A percentile compares a stretch with the other conserved stretches of the same genome.
Conservation (phyloP, 2,329 filamentous ascomycete genomes). For the Neonectria hederae region DNA sequence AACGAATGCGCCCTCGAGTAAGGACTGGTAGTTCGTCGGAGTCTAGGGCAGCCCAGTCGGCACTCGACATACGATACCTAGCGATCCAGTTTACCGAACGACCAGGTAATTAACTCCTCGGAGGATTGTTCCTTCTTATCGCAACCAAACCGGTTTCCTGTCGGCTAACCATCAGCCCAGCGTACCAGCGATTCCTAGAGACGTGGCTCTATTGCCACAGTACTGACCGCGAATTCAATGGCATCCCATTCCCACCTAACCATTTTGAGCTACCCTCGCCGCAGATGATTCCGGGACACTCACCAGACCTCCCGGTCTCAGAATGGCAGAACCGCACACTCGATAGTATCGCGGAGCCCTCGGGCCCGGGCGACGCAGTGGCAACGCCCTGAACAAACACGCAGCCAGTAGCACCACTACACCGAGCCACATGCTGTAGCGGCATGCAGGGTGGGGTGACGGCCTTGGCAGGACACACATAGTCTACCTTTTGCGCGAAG, state of each 20-base stretch:
- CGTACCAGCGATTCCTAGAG: constrained; percentile 57
- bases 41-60: constrained; percentile 33
- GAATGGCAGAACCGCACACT: constrained; percentile 39
- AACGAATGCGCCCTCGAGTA: constrained; percentile 52
- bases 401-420: constrained; percentile 37
- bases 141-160: constrained; percentile 19
- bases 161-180: constrained; percentile 40
- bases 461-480: constrained; percentile 25
- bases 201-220: constrained; percentile 58
- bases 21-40: constrained; percentile 45
- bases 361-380: constrained; percentile 36
- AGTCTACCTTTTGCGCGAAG: neutral
- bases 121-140: constrained; percentile 18
- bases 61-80: constrained; percentile 58
- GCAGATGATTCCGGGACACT: constrained; percentile 51
- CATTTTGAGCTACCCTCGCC: constrained; percentile 59
- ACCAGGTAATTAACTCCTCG: constrained; percentile 50
- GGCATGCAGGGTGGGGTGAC: constrained; percentile 39
- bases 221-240: constrained; percentile 57
- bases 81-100: constrained; percentile 60
- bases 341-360: constrained; percentile 38
- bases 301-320: constrained; percentile 38
- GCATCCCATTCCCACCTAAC: constrained; percentile 56
- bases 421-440: constrained; percentile 37
- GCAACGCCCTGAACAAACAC: constrained; percentile 35